Base-by-base conservation (phyloP, 2,329 filamentous ascomycete genomes). In the Tolypocladium guangdongense region DNA sequence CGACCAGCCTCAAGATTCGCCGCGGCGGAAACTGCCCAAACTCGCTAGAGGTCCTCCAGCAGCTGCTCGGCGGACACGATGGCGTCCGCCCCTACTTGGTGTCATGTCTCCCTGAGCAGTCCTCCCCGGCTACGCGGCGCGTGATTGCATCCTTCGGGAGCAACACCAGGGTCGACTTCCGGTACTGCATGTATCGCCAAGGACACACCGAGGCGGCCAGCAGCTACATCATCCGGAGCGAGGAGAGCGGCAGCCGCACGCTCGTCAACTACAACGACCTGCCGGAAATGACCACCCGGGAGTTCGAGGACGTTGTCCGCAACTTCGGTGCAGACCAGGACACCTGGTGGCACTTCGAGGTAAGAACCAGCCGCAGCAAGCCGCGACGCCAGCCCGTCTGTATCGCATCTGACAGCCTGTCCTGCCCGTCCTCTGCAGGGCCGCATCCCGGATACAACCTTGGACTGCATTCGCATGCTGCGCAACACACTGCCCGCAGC, bases 11-110 rank as follows among this genome's bases (percentile, higher is more conserved):
- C 52, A 69, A 72, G 37, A 76, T 77, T 45, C 80, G 86, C 33
- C 78, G 86, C 30, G 87, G 87, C 51, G 87, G 87, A 35, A 91
- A 90, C 66, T 83, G 83, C 57, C 78, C 83, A 27, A 90, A 90
- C 64, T 80, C 81, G 4, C 76, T 89, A 36, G 78, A 89, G 63
- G 86, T 90, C 10, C 71, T 90, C 30, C 76, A 81, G 56, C 84
- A 90, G 64, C 74, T 88, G 20, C 61, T 82, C 52, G 49, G 27
- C 45, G 61, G 12, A n/a, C 32, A 32, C 24, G 36, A 38, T 11
- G 47, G 36, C 41, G 58, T 72, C 38, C 61, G 60, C 47, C 64
- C 68, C 43, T 70, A 78, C 59, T 69, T 82, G 32, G 66, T 82
- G 27, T 70, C 77, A 22, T 71, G 70, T 54, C 71, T 89, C 2